Conservation (phyloP, 2,329 filamentous ascomycete genomes). For the Fusarium sp. region DNA sequence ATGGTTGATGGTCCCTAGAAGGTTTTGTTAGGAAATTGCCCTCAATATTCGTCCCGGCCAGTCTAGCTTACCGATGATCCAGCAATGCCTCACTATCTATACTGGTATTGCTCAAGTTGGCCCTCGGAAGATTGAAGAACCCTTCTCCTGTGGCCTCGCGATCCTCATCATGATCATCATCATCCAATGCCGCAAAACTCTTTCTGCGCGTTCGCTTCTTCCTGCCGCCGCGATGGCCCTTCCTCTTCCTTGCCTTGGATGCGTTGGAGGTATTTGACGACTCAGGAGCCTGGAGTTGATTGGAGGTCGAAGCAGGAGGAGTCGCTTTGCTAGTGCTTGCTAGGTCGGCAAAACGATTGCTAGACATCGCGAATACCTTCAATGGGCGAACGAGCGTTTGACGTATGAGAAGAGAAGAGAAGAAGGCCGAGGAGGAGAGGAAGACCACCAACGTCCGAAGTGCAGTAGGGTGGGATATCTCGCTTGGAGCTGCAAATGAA, state of each 20-base stretch:
- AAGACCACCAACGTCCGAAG: conserved; percentile 2
- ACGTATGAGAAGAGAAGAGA: background rate
- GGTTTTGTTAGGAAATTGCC: background rate
- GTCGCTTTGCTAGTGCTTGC: conserved; percentile 22
- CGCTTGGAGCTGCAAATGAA: conserved; percentile 16
- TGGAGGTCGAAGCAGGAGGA: conserved; percentile 11
- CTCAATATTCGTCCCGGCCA: background rate
- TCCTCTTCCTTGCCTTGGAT: conserved; percentile 63
- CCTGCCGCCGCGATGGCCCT: conserved; percentile 78
- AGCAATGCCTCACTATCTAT: conserved; percentile 87
- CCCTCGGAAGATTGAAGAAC: conserved; percentile 59
- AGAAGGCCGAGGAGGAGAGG: background rate
- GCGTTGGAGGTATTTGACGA: conserved; percentile 28
- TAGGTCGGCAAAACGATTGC: conserved; percentile 44
- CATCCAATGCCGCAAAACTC: conserved; percentile 76
- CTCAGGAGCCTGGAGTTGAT: conserved; percentile 19
- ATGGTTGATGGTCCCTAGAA: conserved; percentile 63
- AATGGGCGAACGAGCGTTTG: background rate
- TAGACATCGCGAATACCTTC: conserved; percentile 42
- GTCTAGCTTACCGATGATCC: conserved; percentile 74
- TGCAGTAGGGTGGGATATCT: conserved; percentile 2
- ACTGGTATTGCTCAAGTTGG: conserved; percentile 81
- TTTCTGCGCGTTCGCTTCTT: conserved; percentile 79
- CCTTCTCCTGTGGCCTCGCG: conserved; percentile 48
- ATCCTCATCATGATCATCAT: conserved; percentile 58